Evolutionary conservation across 2,329 filamentous ascomycete species (phyloP).

Genomic region (Tolypocladium capitatum): DNA sequence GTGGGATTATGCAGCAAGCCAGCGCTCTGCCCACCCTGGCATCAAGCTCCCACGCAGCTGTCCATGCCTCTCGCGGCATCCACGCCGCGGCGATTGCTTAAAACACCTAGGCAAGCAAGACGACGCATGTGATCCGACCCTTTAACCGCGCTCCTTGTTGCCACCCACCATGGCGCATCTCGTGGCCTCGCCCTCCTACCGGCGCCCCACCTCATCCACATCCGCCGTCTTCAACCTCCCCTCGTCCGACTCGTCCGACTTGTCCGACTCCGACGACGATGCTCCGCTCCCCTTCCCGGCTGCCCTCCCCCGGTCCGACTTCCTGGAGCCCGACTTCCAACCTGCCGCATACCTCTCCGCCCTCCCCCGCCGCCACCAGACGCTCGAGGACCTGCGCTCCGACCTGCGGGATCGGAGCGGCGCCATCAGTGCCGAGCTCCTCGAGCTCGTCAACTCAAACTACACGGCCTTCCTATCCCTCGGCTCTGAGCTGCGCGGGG

Average conservation of each 20-base stretch:
- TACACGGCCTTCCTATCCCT: constrained; percentile 83
- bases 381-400: constrained; percentile 78
- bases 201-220: constrained; percentile 8
- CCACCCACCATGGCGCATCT: constrained; percentile 15
- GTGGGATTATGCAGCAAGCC: constrained; percentile 9
- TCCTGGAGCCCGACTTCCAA: constrained; percentile 65
- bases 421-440: constrained; percentile 68
- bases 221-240: constrained; percentile 3
- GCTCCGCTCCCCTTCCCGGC: constrained; percentile 75
- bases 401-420: constrained; percentile 74
- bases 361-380: constrained; percentile 79
- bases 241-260: constrained; percentile 7
- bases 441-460: constrained; percentile 91
- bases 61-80: not conserved
- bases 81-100: not conserved
- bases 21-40: not conserved
- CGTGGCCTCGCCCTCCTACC: constrained; percentile 14
- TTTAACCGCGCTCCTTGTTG: not conserved
- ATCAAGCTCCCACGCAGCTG: not conserved
- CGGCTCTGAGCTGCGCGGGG: constrained; percentile 68
- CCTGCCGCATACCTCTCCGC: constrained; percentile 70
- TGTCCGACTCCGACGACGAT: constrained; percentile 37
- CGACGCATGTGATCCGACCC: not conserved
- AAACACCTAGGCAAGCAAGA: not conserved
- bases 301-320: constrained; percentile 70